Percentiles rank a stretch among this genome's conserved stretches.
These are phyloP conservation scores for Amyloporia xantha DNA, from an alignment of 768 basidiomycete genomes.

Conservation along the genomic window DNA sequence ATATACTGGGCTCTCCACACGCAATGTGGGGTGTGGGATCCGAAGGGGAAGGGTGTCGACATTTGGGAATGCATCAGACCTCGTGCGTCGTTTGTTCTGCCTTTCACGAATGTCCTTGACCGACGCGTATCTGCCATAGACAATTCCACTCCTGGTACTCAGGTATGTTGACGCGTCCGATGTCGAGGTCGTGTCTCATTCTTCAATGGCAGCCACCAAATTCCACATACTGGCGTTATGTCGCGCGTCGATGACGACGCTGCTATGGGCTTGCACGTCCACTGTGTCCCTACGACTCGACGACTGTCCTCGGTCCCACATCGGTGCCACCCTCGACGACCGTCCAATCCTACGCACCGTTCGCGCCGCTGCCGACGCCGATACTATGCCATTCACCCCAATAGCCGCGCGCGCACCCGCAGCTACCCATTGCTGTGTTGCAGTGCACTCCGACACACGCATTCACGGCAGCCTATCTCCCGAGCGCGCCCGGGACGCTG, in stretches of 20 bases:
- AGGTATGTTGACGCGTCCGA: conserved; percentile 19
- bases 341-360: background rate
- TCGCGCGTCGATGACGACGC: conserved; percentile 35
- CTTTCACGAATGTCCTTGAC: conserved; percentile 2
- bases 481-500: background rate
- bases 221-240: conserved; percentile 38
- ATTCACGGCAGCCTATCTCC: background rate
- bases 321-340: background rate
- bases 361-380: background rate
- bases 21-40: conserved; percentile 71
- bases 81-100: conserved; percentile 40
- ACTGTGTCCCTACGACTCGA: background rate
- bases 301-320: background rate
- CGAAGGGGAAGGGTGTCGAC: conserved; percentile 58
- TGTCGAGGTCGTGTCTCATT: conserved; percentile 3
- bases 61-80: conserved; percentile 70
- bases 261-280: background rate
- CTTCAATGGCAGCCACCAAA: conserved; percentile 37
- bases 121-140: conserved; percentile 32
- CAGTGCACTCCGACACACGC: background rate
- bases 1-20: conserved; percentile 57
- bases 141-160: conserved; percentile 49
- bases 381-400: background rate
- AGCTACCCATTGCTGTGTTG: background rate
- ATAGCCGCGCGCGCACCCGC: background rate